Conservation (phyloP, 768 basidiomycete genomes). For the Mycena filopes region DNA sequence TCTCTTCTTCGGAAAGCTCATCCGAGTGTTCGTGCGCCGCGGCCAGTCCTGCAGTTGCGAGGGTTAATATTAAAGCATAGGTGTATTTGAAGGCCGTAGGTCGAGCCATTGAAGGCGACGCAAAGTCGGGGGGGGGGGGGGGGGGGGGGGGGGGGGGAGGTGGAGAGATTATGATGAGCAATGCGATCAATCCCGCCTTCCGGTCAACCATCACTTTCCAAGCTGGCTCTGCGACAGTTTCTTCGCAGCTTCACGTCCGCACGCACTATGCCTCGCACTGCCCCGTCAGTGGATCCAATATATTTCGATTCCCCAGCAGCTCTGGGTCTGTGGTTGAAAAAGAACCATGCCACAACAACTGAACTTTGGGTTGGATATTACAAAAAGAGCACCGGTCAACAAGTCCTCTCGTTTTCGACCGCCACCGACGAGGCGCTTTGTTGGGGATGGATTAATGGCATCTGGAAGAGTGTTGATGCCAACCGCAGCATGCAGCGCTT, state of each 20-base stretch:
- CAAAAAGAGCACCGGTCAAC: constrained; percentile 20
- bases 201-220: too few relatives aligned
- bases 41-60: constrained; percentile 35
- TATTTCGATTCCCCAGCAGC: constrained; percentile 12
- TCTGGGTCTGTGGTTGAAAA: not conserved
- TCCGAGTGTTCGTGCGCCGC: constrained; percentile 75
- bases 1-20: constrained; percentile 69
- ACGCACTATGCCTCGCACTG: constrained; percentile 3
- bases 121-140: too few relatives aligned
- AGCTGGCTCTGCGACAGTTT: too few relatives aligned
- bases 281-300: not conserved
- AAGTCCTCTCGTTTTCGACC: constrained; percentile 5
- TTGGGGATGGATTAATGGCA: constrained; percentile 26
- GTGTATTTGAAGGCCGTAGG: constrained; percentile 16
- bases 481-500: constrained; percentile 23
- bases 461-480: constrained; percentile 17
- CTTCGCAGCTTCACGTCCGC: not conserved
- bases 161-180: too few relatives aligned
- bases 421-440: constrained; percentile 26
- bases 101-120: constrained; percentile 16
- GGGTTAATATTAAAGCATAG: constrained; percentile 32
- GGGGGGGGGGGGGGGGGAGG: too few relatives aligned
- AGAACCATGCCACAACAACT: not conserved
- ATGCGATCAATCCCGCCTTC: too few relatives aligned
- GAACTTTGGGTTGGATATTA: constrained; percentile 17